Evolutionary conservation across 176 grass and related monocot species (phyloP), one percentile per base, ranked within the genome.

Genomic region (Luzula sylvatica): DNA sequence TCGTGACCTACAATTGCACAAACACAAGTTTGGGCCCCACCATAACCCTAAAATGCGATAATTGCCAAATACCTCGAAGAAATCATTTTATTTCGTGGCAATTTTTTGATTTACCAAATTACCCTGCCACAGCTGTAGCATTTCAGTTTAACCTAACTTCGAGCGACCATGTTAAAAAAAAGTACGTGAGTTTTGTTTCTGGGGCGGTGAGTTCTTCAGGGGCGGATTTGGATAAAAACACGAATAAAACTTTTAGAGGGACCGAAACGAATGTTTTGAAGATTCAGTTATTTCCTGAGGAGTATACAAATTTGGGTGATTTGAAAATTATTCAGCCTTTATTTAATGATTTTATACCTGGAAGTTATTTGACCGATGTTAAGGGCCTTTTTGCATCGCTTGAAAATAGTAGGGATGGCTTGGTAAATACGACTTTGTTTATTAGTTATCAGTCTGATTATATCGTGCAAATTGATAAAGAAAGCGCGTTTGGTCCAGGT

Each of bases 1-100:
- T 72, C 26, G 49, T 79, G 7, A 73, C 43, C 14, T 79, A 86
- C 50, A 72, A 17, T 46, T 96, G 90, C 52, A 80, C 82, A 55
- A 96, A 96, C 63, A 96, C 81, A 3, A 82, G 79, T 48, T 23
- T 56, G 35, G 90, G 90, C 5, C 90, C 84, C 29, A 82, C 71
- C 14, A 56, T 96, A 24, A 79, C 81, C 26, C 74, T 96, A 17
- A 96, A 78, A 57, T 96, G 84, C 58, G 69, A 76, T 18, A 65
- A 71, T 38, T 86, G 84, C 50, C 77, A 71, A 57, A 85, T 89
- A 53, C 90, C 81, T 47, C 71, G 80, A 32, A 86, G 90, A 51
- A 79, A 78, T 45, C 81, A 86, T 65, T 96, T 79, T 14, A 70
- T 96, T 42, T 89, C 90, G 19, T 96, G 90, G 90, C 84, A 96